Evolutionary conservation across 345 rosid genomes (phyloP).

Genomic region (Clausena lansium): DNA sequence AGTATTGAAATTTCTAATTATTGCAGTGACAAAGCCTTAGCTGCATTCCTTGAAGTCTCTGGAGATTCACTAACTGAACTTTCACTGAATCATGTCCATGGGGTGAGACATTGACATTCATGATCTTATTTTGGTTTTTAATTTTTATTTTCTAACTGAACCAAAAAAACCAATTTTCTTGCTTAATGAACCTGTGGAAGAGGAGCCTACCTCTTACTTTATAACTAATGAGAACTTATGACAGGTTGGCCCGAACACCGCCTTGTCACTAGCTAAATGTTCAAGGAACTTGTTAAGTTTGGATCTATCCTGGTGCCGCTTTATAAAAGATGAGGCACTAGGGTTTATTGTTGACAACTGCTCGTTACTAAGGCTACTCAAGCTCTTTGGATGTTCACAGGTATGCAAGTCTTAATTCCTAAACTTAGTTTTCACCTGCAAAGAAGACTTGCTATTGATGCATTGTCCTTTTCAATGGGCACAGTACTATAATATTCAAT

Average conservation of each 20-base stretch:
- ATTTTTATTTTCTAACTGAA: slow-evolving; percentile 3
- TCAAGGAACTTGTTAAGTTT: slow-evolving; percentile 41
- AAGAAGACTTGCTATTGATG: neutral
- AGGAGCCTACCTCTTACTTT: neutral
- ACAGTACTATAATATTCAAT: too few relatives aligned
- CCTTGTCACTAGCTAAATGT: slow-evolving; percentile 40
- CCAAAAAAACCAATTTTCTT: neutral
- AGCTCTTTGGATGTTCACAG: slow-evolving; percentile 65
- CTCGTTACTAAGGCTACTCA: slow-evolving; percentile 44
- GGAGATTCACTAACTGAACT: slow-evolving; percentile 49
- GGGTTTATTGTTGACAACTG: slow-evolving; percentile 50
- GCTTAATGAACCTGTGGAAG: neutral
- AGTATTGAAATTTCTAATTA: slow-evolving; percentile 6
- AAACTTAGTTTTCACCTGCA: neutral
- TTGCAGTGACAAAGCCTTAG: slow-evolving; percentile 60
- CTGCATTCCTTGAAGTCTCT: slow-evolving; percentile 51
- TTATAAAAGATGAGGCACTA: slow-evolving; percentile 45
- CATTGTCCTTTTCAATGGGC: too few relatives aligned
- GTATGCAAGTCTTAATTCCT: slow-evolving; percentile 22
- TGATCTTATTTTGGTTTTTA: neutral
- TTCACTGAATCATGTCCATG: slow-evolving; percentile 36
- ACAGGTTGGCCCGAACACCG: slow-evolving; percentile 52
- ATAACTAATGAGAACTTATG: slow-evolving; percentile 2
- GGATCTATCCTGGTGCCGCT: slow-evolving; percentile 70
- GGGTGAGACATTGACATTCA: slow-evolving; percentile 26